Percentiles rank a stretch among this genome's conserved stretches.
These are phyloP conservation scores for Yamadazyma jaroonii DNA, from an alignment of 1,139 yeast species.

Conservation along the genomic window DNA sequence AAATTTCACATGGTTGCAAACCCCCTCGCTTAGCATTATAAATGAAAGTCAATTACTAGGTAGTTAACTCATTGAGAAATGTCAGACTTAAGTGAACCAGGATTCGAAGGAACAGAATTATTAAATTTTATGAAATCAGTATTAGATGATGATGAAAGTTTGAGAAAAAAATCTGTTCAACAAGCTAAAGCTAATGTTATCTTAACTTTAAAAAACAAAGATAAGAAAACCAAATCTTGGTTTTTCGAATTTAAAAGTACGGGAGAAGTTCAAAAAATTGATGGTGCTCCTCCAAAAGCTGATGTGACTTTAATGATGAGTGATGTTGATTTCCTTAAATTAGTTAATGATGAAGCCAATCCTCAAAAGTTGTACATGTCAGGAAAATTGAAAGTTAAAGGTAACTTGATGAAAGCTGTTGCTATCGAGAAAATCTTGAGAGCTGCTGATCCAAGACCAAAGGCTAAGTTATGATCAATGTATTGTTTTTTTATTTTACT, in stretches of 20 bases:
- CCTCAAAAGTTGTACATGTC: conserved; percentile 23
- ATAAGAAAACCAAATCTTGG: conserved; percentile 21
- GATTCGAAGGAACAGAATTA: conserved; percentile 23
- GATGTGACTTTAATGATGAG: conserved; percentile 20
- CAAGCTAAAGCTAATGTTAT: conserved; percentile 21
- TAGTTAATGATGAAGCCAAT: conserved; percentile 22
- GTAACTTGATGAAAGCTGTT: conserved; percentile 25
- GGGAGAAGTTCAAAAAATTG: conserved; percentile 20
- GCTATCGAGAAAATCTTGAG: conserved; percentile 21
- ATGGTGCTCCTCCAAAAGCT: conserved; percentile 19
- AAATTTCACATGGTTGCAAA: conserved; percentile 7
- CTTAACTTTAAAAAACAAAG: conserved; percentile 20
- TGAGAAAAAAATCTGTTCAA: conserved; percentile 17
- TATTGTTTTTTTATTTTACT: neutral
- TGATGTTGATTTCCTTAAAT: conserved; percentile 21
- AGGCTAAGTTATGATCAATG: conserved; percentile 17
- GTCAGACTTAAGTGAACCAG: conserved; percentile 22
- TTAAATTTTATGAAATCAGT: conserved; percentile 22
- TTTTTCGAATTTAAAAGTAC: conserved; percentile 20
- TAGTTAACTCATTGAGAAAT: conserved; percentile 7
- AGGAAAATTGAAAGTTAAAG: conserved; percentile 23
- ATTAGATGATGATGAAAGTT: conserved; percentile 20
- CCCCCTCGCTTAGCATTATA: conserved; percentile 3
- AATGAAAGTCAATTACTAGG: neutral
- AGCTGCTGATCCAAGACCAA: conserved; percentile 24